Evolutionary conservation across 2,329 filamentous ascomycete species (phyloP).

Genomic region (Botrytis paeoniae): DNA sequence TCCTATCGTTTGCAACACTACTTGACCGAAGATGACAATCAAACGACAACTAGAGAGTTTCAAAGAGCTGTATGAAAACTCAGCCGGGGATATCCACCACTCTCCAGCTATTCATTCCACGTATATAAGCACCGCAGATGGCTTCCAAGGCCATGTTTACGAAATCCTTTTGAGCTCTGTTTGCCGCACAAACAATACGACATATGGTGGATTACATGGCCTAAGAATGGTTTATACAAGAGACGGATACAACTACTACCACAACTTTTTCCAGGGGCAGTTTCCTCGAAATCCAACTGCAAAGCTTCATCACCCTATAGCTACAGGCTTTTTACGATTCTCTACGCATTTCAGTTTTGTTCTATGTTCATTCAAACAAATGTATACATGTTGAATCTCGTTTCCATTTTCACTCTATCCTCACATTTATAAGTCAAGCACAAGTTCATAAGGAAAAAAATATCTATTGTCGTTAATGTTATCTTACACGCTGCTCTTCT

Average conservation of each 20-base stretch:
- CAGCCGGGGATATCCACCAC: background rate
- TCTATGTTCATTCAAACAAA: background rate
- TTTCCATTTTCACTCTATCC: background rate
- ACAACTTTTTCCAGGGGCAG: background rate
- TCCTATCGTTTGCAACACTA: background rate
- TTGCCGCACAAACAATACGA: background rate
- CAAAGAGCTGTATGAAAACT: background rate
- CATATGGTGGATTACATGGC: background rate
- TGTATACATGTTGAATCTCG: background rate
- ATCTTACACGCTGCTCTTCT: background rate
- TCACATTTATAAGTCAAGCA: background rate
- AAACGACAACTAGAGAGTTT: too few relatives aligned
- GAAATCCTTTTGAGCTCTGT: background rate
- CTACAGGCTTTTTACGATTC: background rate
- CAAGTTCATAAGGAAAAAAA: background rate
- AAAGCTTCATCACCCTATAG: background rate
- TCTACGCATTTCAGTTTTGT: background rate
- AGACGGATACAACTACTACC: background rate
- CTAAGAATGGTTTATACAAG: background rate
- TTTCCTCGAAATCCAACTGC: background rate
- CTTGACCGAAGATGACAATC: background rate
- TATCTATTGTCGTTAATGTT: background rate
- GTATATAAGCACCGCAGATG: background rate
- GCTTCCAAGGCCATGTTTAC: background rate
- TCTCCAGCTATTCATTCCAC: background rate